These are phyloP conservation scores for Erodium chrysanthum DNA, from an alignment of 441 rosid genomes.

Conservation along the genomic window DNA sequence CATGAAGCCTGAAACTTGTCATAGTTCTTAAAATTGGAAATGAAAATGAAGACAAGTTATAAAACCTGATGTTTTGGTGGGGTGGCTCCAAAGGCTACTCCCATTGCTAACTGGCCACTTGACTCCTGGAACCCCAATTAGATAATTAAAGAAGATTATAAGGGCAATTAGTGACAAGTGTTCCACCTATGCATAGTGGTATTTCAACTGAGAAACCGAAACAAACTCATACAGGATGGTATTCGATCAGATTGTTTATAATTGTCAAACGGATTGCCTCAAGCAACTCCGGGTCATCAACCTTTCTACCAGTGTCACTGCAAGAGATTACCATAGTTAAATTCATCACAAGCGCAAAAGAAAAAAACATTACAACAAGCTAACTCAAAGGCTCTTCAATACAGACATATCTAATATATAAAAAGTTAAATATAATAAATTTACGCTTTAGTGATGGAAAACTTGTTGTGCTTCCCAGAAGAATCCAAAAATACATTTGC, in stretches of 20 bases:
- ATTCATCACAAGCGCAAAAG: no score
- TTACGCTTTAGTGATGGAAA: constrained; percentile 76
- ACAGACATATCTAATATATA: no score
- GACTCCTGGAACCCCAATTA: constrained; percentile 60
- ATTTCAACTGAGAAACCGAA: no score
- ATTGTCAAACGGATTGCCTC: constrained; percentile 93
- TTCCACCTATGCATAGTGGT: no score
- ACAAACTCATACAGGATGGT: constrained; percentile 62
- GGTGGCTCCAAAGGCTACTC: constrained; percentile 71
- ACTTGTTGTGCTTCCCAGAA: constrained; percentile 91
- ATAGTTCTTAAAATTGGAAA: background rate
- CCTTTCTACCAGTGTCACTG: constrained; percentile 85
- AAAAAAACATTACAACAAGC: no score
- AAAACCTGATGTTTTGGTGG: constrained; percentile 57
- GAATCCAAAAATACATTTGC: constrained; percentile 88
- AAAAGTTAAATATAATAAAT: constrained; percentile 15
- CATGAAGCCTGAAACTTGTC: background rate
- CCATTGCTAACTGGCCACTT: constrained; percentile 90
- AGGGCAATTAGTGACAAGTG: background rate
- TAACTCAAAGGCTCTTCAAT: no score
- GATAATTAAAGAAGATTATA: constrained; percentile 14
- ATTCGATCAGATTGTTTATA: constrained; percentile 75
- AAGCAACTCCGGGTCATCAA: constrained; percentile 86
- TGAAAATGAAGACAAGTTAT: background rate
- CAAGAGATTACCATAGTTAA: constrained; percentile 21